Percentiles rank a stretch among this genome's conserved stretches.
Evolutionary conservation across 2,329 filamentous ascomycete species (phyloP).

Genomic region (Chaetothyriales sp.): DNA sequence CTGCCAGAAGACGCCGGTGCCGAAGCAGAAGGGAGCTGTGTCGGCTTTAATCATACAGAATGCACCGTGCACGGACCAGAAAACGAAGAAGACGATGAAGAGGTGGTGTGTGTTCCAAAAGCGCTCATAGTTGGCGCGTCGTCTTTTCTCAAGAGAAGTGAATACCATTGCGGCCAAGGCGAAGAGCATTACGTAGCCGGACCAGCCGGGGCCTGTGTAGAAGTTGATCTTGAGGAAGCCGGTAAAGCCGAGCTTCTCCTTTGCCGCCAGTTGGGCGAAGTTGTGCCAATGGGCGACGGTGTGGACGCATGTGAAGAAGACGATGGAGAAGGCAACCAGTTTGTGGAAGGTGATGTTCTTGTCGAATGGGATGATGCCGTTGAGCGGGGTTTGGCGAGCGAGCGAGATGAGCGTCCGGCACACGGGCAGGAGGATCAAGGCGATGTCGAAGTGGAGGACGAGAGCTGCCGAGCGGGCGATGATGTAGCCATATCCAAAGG

Average conservation of each 20-base stretch:
- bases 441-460: slow-evolving; percentile 69
- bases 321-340: slow-evolving; percentile 71
- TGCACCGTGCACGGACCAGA: slow-evolving; percentile 79
- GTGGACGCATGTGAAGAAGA: slow-evolving; percentile 79
- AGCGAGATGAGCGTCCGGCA: slow-evolving; percentile 75
- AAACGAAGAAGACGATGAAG: slow-evolving; percentile 77
- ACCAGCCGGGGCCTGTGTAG: slow-evolving; percentile 69
- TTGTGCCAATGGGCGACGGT: slow-evolving; percentile 82
- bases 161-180: slow-evolving; percentile 64
- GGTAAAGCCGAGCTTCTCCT: slow-evolving; percentile 63
- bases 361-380: slow-evolving; percentile 67
- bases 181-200: slow-evolving; percentile 71
- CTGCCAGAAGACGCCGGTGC: slow-evolving; percentile 73
- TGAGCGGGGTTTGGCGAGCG: slow-evolving; percentile 64
- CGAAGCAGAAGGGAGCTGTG: slow-evolving; percentile 62
- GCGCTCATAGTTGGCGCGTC: slow-evolving; percentile 70
- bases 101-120: slow-evolving; percentile 89
- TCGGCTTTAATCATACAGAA: slow-evolving; percentile 88
- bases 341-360: slow-evolving; percentile 57
- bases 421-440: slow-evolving; percentile 56
- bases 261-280: slow-evolving; percentile 60
- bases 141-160: slow-evolving; percentile 64
- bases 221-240: slow-evolving; percentile 68
- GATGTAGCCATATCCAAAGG: slow-evolving; percentile 62
- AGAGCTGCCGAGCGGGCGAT: slow-evolving; percentile 64